phyloP scores from a whole-genome alignment of 1,139 yeast genomes.

The Yamadazyma triangularis region DNA sequence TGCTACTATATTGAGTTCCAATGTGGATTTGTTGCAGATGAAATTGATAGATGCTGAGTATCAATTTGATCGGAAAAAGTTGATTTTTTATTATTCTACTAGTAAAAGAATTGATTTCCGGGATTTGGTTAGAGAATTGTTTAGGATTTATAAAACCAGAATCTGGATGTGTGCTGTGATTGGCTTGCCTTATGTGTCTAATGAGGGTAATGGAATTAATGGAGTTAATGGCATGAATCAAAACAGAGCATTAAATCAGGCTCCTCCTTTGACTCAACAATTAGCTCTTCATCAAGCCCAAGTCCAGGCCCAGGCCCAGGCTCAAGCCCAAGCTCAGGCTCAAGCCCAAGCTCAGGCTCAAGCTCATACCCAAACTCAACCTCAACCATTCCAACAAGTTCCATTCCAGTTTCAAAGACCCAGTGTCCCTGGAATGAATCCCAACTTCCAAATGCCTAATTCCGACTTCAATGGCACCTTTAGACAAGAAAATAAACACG shows the following conservation, averaged over 20 bases:
- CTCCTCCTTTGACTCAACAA: neutral
- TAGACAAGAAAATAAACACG: conserved; percentile 1
- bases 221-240: conserved; percentile 16
- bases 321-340: neutral
- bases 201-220: too few species aligned
- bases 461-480: too few species aligned
- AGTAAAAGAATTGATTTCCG: conserved; percentile 86
- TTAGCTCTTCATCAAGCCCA: neutral
- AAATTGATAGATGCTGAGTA: conserved; percentile 77
- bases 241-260: conserved; percentile 13
- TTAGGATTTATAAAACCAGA: conserved; percentile 89
- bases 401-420: conserved; percentile 1
- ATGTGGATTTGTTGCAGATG: conserved; percentile 16
- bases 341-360: conserved; percentile 2
- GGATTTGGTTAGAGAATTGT: conserved; percentile 85
- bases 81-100: conserved; percentile 79
- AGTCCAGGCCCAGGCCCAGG: neutral
- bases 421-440: conserved; percentile 2
- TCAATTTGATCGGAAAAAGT: conserved; percentile 91
- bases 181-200: conserved; percentile 24
- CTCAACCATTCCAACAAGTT: conserved; percentile 2
- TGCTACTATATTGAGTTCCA: conserved; percentile 7
- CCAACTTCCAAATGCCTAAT: conserved; percentile 3
- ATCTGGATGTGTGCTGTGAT: conserved; percentile 95
- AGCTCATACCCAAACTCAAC: conserved; percentile 2